Evolutionary conservation across 2,329 filamentous ascomycete species (phyloP).

Genomic region (Penicillium sclerotigenum): DNA sequence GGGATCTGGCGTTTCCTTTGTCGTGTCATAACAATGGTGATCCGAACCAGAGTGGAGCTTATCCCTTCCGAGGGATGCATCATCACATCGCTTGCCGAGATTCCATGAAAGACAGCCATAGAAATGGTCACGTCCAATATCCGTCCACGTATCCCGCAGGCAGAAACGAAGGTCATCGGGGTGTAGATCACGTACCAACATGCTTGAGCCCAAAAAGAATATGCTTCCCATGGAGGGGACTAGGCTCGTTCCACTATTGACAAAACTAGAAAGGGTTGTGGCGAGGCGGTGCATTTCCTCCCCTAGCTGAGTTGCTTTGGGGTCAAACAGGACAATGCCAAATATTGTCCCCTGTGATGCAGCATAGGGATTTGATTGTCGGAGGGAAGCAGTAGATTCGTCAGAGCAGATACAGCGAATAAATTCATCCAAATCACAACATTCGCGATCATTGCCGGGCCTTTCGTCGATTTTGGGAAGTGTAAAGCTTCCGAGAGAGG

Average conservation of each 20-base stretch:
- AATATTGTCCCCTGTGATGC: constrained; percentile 13
- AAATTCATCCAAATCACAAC: constrained; percentile 13
- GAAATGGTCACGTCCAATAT: constrained; percentile 29
- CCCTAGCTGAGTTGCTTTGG: constrained; percentile 16
- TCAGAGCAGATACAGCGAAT: constrained; percentile 14
- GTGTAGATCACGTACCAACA: constrained; percentile 17
- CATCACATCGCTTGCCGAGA: neutral
- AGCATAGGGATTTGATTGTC: constrained; percentile 23
- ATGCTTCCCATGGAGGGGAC: constrained; percentile 27
- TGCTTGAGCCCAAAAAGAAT: constrained; percentile 32
- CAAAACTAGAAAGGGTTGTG: constrained; percentile 12
- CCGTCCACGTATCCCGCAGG: constrained; percentile 28
- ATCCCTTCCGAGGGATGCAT: neutral
- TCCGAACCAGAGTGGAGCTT: neutral
- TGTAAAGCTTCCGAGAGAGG: neutral
- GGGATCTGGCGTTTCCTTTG: neutral
- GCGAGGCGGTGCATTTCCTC: constrained; percentile 25
- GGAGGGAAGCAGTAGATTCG: constrained; percentile 6
- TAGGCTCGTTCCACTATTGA: neutral
- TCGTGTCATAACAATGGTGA: neutral
- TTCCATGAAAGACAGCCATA: constrained; percentile 32
- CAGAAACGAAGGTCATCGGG: constrained; percentile 23
- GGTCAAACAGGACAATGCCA: constrained; percentile 32
- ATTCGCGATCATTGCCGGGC: neutral
- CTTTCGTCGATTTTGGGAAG: neutral